These are phyloP conservation scores for Colletotrichum neosansevieriae DNA, from an alignment of 2,329 filamentous ascomycete species.

Conservation along the genomic window DNA sequence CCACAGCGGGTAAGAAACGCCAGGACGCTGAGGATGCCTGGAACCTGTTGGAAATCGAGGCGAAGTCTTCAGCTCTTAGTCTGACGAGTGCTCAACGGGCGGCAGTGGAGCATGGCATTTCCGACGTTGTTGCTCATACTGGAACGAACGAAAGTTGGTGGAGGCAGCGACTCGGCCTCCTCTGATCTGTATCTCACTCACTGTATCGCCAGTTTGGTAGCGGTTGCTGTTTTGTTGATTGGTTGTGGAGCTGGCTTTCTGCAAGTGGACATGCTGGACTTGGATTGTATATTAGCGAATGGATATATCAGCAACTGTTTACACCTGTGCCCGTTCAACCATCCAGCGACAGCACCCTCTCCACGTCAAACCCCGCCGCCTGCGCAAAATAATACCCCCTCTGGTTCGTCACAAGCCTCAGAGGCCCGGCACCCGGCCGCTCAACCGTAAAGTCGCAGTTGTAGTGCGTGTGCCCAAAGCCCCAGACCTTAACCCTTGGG, in stretches of 20 bases:
- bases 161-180: not conserved
- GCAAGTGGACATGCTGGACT: no score
- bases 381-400: slow-evolving; percentile 56
- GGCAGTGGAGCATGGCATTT: not conserved
- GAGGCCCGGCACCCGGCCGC: slow-evolving; percentile 38
- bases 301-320: no score
- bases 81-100: not conserved
- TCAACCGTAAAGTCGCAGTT: slow-evolving; percentile 54
- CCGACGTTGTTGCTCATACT: not conserved
- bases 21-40: not conserved
- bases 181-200: not conserved
- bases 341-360: slow-evolving; percentile 40
- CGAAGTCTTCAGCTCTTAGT: not conserved
- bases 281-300: no score
- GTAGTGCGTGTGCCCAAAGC: slow-evolving; percentile 62
- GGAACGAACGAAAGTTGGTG: not conserved
- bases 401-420: slow-evolving; percentile 55
- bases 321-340: not conserved
- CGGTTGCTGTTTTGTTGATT: no score
- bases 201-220: no score
- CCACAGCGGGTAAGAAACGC: not conserved
- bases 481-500: slow-evolving; percentile 55
- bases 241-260: no score
- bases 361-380: slow-evolving; percentile 49
- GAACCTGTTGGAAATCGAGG: not conserved